Evolutionary conservation across 345 rosid species (phyloP), one percentile per base, ranked within the genome.

Genomic region (Theobroma cacao): DNA sequence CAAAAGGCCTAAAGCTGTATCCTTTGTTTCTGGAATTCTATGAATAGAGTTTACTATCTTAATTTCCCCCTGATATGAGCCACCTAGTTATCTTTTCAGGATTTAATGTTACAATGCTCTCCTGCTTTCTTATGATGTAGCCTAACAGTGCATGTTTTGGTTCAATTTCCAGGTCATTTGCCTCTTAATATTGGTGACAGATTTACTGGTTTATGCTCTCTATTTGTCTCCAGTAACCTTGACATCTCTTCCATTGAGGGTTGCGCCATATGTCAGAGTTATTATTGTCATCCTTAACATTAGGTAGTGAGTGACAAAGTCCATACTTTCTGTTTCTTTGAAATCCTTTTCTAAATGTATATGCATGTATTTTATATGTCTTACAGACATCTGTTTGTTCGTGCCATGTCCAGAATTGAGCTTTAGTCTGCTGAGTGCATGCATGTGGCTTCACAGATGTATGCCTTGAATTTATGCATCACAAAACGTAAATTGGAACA

Each of bases 231-330:
- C 92, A 3, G 85, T 89, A 81, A 90, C 88, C 78, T 79, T 89
- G 41, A 76, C 79, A 80, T 90, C 70, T 83, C 97, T 96, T 82
- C 97, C 99, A 18, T 75, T 91, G 75, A 88, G 99, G 80, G 82
- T 90, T 74, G 98, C 99, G 18, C 99, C 97, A 30, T 94, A 96
- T 58, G 82, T 91, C 77, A 88, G 98, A 86, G 99, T 96, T 79
- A 74, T 89, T 67, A 50, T 94, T 82, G 90, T 96, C 84, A 86
- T 91, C 84, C 88, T 92, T 67, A 88, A 83, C 83, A 88, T 89
- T 36, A 91, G 98, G 99, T 96, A 93, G 52, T 24, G 47, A 38
- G 41, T 61, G 48, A 34, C 13, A 64, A n/a, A 36, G 20, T 74
- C 73, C 47, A 0, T 38, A 3, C 43, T 36, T 8, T 52, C 45